phyloP scores from a whole-genome alignment of 2,329 filamentous ascomycete species.

The Tolypocladium guangdongense region DNA sequence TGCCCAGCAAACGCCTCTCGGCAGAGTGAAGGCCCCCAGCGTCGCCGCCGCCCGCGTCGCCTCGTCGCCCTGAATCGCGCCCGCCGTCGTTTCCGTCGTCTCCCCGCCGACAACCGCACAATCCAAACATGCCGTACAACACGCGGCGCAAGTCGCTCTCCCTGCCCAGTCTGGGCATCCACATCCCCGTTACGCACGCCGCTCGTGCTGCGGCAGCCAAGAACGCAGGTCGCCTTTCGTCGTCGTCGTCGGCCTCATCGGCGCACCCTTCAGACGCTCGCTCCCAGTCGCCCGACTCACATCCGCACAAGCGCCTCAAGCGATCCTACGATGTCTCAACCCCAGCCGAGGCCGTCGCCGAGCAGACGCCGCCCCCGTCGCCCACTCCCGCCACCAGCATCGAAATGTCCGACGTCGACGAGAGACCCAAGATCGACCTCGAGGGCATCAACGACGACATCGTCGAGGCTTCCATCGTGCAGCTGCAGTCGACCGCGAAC shows the following conservation, averaged over 20 bases:
- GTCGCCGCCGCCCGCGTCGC: not conserved
- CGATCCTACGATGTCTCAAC: constrained; percentile 52
- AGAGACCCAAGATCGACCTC: constrained; percentile 41
- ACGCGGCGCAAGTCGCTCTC: constrained; percentile 94
- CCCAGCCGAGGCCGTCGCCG: constrained; percentile 60
- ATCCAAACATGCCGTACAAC: constrained; percentile 71
- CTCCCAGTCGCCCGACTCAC: constrained; percentile 21
- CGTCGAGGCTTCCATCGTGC: constrained; percentile 78
- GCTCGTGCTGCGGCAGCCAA: constrained; percentile 42
- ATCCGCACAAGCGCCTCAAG: constrained; percentile 60
- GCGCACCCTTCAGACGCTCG: constrained; percentile 14
- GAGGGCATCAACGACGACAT: constrained; percentile 90
- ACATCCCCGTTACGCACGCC: constrained; percentile 60
- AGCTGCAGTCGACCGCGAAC: constrained; percentile 83
- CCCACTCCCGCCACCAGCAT: constrained; percentile 18
- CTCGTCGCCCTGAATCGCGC: not conserved
- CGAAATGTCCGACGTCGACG: constrained; percentile 14
- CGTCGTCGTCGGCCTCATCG: constrained; percentile 15
- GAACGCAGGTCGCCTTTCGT: constrained; percentile 18
- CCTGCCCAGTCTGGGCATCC: constrained; percentile 84
- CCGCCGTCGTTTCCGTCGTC: constrained; percentile 3
- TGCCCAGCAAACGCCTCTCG: not conserved
- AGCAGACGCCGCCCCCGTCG: constrained; percentile 57
- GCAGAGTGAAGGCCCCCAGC: not conserved
- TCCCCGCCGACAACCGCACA: constrained; percentile 1